Conservation (phyloP, 768 basidiomycete genomes). For the Mycena rosella region DNA sequence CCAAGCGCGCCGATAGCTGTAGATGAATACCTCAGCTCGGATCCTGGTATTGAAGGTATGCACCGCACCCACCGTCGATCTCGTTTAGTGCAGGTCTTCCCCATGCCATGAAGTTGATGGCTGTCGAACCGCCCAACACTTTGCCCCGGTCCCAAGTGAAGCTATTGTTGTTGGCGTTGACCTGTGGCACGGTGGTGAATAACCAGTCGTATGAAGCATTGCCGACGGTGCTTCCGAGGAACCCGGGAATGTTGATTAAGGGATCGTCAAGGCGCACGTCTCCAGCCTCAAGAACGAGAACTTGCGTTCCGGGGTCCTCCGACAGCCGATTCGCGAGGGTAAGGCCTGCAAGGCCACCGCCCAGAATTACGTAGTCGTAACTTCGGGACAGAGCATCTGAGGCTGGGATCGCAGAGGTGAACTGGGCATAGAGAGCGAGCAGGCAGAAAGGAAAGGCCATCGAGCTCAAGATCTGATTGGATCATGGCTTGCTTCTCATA, state of each 20-base stretch:
- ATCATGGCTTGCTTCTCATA: not conserved
- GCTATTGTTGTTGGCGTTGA: slow-evolving; percentile 25
- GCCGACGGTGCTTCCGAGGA: slow-evolving; percentile 35
- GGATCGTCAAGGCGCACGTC: slow-evolving; percentile 37
- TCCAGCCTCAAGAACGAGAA: slow-evolving; percentile 52
- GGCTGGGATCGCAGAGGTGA: not conserved
- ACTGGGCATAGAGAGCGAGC: not conserved
- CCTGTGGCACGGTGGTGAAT: slow-evolving; percentile 36
- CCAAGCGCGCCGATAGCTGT: slow-evolving; percentile 45
- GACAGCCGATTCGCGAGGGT: slow-evolving; percentile 54
- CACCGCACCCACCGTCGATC: slow-evolving; percentile 40
- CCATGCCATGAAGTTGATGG: slow-evolving; percentile 47
- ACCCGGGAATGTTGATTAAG: slow-evolving; percentile 37
- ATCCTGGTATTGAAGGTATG: not conserved
- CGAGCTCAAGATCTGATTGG: not conserved
- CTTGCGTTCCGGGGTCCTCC: slow-evolving; percentile 48
- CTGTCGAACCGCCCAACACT: slow-evolving; percentile 44
- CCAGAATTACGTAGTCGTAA: slow-evolving; percentile 21
- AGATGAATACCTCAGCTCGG: slow-evolving; percentile 4
- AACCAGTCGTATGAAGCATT: slow-evolving; percentile 41
- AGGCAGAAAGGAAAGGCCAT: not conserved
- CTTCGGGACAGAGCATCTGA: not conserved
- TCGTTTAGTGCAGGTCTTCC: slow-evolving; percentile 45
- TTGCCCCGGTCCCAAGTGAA: slow-evolving; percentile 24
- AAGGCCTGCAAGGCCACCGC: slow-evolving; percentile 47